Conservation (phyloP, 495 filamentous ascomycete species). For the Penicillium samsonianum region DNA sequence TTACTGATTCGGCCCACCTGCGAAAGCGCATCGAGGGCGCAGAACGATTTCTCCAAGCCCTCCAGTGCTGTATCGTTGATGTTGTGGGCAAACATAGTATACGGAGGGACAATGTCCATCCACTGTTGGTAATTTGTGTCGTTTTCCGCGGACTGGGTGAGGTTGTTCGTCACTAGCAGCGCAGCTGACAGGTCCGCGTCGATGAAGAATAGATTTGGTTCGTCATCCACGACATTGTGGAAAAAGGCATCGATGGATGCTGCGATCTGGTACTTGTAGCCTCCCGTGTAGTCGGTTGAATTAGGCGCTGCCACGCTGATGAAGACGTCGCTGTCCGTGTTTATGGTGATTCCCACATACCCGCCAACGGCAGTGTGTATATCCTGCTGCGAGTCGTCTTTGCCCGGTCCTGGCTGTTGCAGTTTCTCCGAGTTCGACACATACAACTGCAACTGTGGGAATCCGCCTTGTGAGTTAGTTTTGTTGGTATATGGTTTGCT, state of each 20-base stretch:
- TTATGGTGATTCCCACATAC: slow-evolving; percentile 44
- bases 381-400: slow-evolving; percentile 45
- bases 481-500: slow-evolving; percentile 60
- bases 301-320: slow-evolving; percentile 72
- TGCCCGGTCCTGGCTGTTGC: slow-evolving; percentile 64
- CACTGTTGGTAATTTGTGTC: slow-evolving; percentile 48
- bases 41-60: slow-evolving; percentile 74
- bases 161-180: slow-evolving; percentile 71
- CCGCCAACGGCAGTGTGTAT: slow-evolving; percentile 54
- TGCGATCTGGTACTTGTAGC: slow-evolving; percentile 76
- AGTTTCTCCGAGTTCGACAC: slow-evolving; percentile 68
- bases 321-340: slow-evolving; percentile 62
- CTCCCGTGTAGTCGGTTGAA: slow-evolving; percentile 54
- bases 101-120: slow-evolving; percentile 63
- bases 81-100: slow-evolving; percentile 77
- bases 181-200: slow-evolving; percentile 80
- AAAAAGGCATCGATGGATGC: slow-evolving; percentile 78
- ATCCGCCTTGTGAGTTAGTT: slow-evolving; percentile 34
- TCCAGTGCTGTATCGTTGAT: slow-evolving; percentile 55
- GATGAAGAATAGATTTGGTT: slow-evolving; percentile 62
- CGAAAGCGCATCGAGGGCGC: slow-evolving; percentile 64
- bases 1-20: slow-evolving; percentile 58
- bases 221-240: slow-evolving; percentile 54
- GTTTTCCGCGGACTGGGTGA: slow-evolving; percentile 52
- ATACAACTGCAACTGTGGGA: slow-evolving; percentile 75